Conservation (phyloP, 192 early-diverging fungal genomes). For the Coemansia brasiliensis region DNA sequence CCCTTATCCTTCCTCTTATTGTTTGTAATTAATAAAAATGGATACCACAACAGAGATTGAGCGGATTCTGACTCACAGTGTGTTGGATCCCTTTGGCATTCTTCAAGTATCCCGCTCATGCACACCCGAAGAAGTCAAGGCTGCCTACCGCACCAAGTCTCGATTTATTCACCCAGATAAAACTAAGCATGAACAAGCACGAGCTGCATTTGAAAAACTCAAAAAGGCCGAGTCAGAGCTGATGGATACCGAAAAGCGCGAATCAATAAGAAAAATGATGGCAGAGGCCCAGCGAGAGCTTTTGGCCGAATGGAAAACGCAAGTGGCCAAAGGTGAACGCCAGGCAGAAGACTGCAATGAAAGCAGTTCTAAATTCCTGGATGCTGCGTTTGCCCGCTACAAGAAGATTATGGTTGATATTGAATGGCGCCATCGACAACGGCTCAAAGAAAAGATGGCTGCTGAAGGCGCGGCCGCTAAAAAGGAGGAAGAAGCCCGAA, state of each 20-base stretch:
- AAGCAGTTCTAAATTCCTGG: constrained; percentile 7
- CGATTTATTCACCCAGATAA: constrained; percentile 52
- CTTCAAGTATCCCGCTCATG: constrained; percentile 23
- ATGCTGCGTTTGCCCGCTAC: constrained; percentile 31
- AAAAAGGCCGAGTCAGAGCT: constrained; percentile 40
- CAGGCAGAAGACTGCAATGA: not conserved
- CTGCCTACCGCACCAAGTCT: constrained; percentile 42
- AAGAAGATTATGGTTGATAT: constrained; percentile 37
- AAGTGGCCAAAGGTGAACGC: not conserved
- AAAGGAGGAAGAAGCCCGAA: constrained; percentile 23
- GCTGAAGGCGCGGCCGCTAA: constrained; percentile 23
- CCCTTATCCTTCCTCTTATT: not conserved
- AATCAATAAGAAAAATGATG: constrained; percentile 27
- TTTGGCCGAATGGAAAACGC: constrained; percentile 17
- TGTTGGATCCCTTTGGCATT: constrained; percentile 44
- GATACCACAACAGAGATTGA: constrained; percentile 32
- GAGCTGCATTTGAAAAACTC: constrained; percentile 44
- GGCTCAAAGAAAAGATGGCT: constrained; percentile 39
- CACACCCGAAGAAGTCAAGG: constrained; percentile 28
- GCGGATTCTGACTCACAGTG: constrained; percentile 26
- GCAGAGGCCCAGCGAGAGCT: constrained; percentile 40
- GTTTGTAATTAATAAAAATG: not conserved
- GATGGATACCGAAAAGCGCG: constrained; percentile 44
- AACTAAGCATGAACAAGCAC: constrained; percentile 30
- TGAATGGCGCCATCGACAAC: constrained; percentile 46